Evolutionary conservation across 805 yeast species (phyloP).

Genomic region (Kluyveromyces nonfermentans): DNA sequence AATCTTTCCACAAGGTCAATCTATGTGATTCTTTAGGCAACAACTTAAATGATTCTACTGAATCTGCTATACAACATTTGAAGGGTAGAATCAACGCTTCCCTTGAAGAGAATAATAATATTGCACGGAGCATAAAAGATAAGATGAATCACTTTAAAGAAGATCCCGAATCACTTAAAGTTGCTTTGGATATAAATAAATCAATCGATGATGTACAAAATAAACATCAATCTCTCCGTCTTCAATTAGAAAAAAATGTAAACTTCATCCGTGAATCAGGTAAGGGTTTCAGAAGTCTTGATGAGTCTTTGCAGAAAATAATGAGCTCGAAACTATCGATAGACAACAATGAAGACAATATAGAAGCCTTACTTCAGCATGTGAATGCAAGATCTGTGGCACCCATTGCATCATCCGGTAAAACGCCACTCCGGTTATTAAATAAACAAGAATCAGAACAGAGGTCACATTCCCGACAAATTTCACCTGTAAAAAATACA

Average conservation of each 20-base stretch:
- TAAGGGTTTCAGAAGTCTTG: constrained; percentile 6
- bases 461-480: constrained; percentile 3
- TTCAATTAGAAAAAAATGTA: constrained; percentile 4
- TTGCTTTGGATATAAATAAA: constrained; percentile 9
- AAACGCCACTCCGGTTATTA: constrained; percentile 11
- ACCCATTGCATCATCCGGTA: constrained; percentile 13
- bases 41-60: constrained; percentile 13
- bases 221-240: constrained; percentile 9
- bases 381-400: constrained; percentile 9
- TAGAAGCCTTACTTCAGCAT: constrained; percentile 7
- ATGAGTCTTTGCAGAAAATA: constrained; percentile 5
- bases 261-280: constrained; percentile 7
- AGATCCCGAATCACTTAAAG: constrained; percentile 6
- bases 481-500: constrained; percentile 7
- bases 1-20: constrained; percentile 25
- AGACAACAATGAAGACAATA: constrained; percentile 4
- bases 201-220: constrained; percentile 14
- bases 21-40: constrained; percentile 26
- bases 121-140: constrained; percentile 13
- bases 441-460: not conserved
- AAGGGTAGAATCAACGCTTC: constrained; percentile 14
- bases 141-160: constrained; percentile 12
- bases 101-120: constrained; percentile 9
- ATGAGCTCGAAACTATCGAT: constrained; percentile 2
- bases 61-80: constrained; percentile 12